phyloP scores from a whole-genome alignment of 257 asterid species.

The Phtheirospermum japonicum region DNA sequence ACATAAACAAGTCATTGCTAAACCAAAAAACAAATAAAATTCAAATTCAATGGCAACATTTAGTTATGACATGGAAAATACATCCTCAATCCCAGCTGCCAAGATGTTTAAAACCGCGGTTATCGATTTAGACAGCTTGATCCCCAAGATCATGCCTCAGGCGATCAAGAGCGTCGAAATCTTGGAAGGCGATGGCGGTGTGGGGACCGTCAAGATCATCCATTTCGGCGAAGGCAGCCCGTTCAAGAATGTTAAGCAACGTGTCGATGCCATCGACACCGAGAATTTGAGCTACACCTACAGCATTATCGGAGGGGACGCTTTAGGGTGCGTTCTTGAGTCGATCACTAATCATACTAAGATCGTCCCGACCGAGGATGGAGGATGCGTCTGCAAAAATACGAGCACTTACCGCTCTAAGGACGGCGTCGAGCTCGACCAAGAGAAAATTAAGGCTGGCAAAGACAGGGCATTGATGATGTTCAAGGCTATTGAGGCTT shows the following conservation, averaged over 20 bases:
- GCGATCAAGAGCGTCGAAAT: constrained; percentile 15
- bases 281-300: constrained; percentile 9
- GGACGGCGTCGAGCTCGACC: constrained; percentile 29
- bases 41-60: neutral
- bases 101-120: constrained; percentile 5
- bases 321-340: constrained; percentile 2
- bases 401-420: neutral
- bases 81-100: constrained; percentile 2
- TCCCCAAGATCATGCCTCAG: constrained; percentile 13
- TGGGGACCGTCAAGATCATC: constrained; percentile 5
- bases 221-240: constrained; percentile 22
- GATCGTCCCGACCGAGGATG: constrained; percentile 11
- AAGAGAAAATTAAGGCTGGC: constrained; percentile 34
- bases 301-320: constrained; percentile 20
- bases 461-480: constrained; percentile 24
- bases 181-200: constrained; percentile 15
- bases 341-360: constrained; percentile 11
- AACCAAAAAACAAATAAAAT: too few relatives aligned
- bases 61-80: neutral
- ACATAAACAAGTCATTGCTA: too few relatives aligned
- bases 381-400: constrained; percentile 11
- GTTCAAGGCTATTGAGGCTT: constrained; percentile 34
- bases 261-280: constrained; percentile 13
- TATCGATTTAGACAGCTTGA: neutral
- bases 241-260: constrained; percentile 12